Base-by-base conservation (phyloP, 2,329 filamentous ascomycete genomes). In the Aspergillus costaricaensis region DNA sequence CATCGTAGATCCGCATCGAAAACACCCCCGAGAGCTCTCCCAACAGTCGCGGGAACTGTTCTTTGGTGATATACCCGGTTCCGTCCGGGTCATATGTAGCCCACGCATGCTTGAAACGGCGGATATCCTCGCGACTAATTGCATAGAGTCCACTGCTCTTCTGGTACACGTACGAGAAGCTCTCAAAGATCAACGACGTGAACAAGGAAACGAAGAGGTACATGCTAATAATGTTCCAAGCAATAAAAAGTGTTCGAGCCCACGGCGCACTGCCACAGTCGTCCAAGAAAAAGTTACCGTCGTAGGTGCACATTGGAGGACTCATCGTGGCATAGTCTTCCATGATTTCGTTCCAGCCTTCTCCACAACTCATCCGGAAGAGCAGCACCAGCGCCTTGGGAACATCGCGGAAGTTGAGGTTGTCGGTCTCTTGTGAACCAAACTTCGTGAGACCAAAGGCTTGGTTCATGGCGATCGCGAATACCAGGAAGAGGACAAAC, bases 221-320 rank as follows among this genome's bases (percentile, higher is more conserved):
- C 95, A 99, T 99, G 90, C 94, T 98, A 77, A 99, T 85, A 70
- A 99, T 94, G 80, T 99, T 99, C 95, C 95, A 99, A 4, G 90
- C 87, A 60, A 98, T 92, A 80, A 99, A 99, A 9, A 99, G 82
- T 36, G 88, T 86, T 55, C 92, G 85, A 7, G 95, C 92, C 92
- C 95, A 99, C 41, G 87, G 85, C 54, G 88, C 85, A 78, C 94
- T 96, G 60, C 95, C 95, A 72, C 95, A 99, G 77, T 99, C 96
- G 69, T 92, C 95, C 44, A 91, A 81, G 70, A 92, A 94, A 76
- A 96, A 97, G 41, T 84, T 83, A 1, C 80, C 71, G 38, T 84
- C 84, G 19, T 88, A 82, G 1, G 93, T 92, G 77, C 95, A 99
- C 55, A 91, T 85, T 0, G 94, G 94, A 3, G 90, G 88, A 63